phyloP scores from a whole-genome alignment of 2,329 filamentous ascomycete genomes.

The Phialophora verrucosa region DNA sequence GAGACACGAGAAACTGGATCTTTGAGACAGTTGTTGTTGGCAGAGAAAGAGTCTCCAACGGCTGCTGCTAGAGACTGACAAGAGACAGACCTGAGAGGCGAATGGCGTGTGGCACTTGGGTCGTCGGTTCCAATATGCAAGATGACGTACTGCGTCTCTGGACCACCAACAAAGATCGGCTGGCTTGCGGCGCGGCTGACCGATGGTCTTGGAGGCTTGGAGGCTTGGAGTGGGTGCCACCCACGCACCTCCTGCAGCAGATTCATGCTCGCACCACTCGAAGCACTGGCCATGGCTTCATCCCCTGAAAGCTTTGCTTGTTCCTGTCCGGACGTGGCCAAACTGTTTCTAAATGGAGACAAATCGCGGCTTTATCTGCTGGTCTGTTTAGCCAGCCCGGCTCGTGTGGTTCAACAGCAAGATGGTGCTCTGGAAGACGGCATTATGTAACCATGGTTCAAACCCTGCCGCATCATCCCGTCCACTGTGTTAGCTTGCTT shows the following conservation, averaged over 20 bases:
- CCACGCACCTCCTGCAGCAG: constrained; percentile 3
- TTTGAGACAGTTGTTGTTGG: background rate
- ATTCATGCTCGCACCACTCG: background rate
- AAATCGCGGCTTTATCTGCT: background rate
- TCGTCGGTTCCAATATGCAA: constrained; percentile 2
- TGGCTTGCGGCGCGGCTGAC: constrained; percentile 6
- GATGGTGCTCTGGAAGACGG: background rate
- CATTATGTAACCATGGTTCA: background rate
- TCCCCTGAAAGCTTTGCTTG: background rate
- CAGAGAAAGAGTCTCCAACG: constrained; percentile 1
- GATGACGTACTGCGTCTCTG: constrained; percentile 4
- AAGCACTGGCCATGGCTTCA: background rate
- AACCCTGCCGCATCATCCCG: background rate
- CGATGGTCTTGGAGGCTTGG: constrained; percentile 1
- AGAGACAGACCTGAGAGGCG: background rate
- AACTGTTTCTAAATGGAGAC: background rate
- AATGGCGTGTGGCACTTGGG: constrained; percentile 2
- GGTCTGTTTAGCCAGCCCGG: background rate
- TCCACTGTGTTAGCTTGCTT: constrained; percentile 3
- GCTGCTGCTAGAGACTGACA: constrained; percentile 1
- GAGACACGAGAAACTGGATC: background rate
- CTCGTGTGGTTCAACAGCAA: background rate
- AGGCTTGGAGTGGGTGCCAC: constrained; percentile 11
- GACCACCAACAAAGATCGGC: background rate
- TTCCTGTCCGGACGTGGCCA: background rate